A percentile compares a stretch with the other conserved stretches of the same genome.
Conservation (phyloP, 1,284 basidiomycete genomes). For the Melampsora americana region DNA sequence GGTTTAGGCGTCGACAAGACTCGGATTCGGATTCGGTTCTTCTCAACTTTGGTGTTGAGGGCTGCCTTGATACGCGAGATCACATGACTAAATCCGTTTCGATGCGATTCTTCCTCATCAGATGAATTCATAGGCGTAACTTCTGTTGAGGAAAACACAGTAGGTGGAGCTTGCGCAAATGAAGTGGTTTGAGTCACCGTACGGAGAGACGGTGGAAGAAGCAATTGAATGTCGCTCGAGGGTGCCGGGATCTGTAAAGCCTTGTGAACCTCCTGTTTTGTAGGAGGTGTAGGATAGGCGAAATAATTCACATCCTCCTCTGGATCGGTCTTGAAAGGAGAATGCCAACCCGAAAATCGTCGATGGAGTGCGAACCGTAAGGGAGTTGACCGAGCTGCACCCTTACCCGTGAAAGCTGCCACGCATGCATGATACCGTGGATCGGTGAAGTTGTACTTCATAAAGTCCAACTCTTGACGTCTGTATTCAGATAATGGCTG, state of each 20-base stretch:
- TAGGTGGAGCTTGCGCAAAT: too few species aligned
- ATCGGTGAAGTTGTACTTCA: conserved; percentile 58
- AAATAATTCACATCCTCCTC: conserved; percentile 32
- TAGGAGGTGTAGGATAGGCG: conserved; percentile 12
- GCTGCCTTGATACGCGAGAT: too few species aligned
- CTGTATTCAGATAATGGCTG: conserved; percentile 54
- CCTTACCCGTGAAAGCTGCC: conserved; percentile 57
- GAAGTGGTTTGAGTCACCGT: too few species aligned
- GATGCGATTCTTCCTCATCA: too few species aligned
- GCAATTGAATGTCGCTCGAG: too few species aligned
- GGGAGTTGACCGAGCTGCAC: conserved; percentile 54
- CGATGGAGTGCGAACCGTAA: conserved; percentile 55
- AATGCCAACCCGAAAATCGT: conserved; percentile 29
- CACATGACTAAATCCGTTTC: too few species aligned
- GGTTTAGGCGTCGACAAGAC: too few species aligned
- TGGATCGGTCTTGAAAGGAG: background rate
- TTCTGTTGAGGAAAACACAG: too few species aligned
- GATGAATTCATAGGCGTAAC: too few species aligned
- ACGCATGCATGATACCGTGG: conserved; percentile 56
- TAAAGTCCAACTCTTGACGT: conserved; percentile 57
- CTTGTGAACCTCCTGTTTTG: background rate
- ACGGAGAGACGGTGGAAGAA: too few species aligned
- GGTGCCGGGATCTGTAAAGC: conserved; percentile 9
- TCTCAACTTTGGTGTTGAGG: too few species aligned
- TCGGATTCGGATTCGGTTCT: too few species aligned